Base-by-base conservation (phyloP, 805 yeast genomes). In the Crinitomyces ghanaensis region DNA sequence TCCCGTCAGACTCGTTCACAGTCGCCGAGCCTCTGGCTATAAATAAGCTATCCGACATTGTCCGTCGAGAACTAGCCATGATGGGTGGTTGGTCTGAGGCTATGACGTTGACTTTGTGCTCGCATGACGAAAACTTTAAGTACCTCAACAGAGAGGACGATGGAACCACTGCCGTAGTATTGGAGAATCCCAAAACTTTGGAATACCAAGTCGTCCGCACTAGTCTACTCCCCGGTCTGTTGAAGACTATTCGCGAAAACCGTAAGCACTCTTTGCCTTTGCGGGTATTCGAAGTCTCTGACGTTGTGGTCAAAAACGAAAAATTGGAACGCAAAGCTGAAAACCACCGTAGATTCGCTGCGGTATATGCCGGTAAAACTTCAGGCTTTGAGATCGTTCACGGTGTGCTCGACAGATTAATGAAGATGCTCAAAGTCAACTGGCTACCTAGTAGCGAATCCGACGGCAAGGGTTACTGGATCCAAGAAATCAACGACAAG, bases 131-230 rank as follows among this genome's bases (percentile, higher is more conserved):
- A 66, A 91, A 91, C 65, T 91, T 85, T 70, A 77, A 73, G 56
- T 86, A 73, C 64, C 68, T 91, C 54, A 77, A 83, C 56, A 65
- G 68, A 32, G 53, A 53, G 26, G 96, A 88, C 56, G 84, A 81
- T 49, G 70, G 68, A 48, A n/a, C n/a, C n/a, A 63, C 61, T 33
- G 97, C 85, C 20, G 97, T 91, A 35, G 76, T 80, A 50, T 72
- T 91, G 49, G 97, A 82, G 37, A 91, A 91, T 60, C 99, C 99
- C 40, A 91, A 91, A 66, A 91, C 98, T 13, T 59, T 75, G 33
- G 99, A 91, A 63, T 91, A 88, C 60, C 95, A 91, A 66, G 98
- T 91, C 40, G 97, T 91, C 18, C 80, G 98, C 69, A 91, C 98
- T 12, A 73, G 93, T 18, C 68, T 91, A 48, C 65, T 88, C 38